A percentile compares a stretch with the other conserved stretches of the same genome.
phyloP scores from a whole-genome alignment of 495 filamentous ascomycete genomes.

The Aspergillus asperescens region DNA sequence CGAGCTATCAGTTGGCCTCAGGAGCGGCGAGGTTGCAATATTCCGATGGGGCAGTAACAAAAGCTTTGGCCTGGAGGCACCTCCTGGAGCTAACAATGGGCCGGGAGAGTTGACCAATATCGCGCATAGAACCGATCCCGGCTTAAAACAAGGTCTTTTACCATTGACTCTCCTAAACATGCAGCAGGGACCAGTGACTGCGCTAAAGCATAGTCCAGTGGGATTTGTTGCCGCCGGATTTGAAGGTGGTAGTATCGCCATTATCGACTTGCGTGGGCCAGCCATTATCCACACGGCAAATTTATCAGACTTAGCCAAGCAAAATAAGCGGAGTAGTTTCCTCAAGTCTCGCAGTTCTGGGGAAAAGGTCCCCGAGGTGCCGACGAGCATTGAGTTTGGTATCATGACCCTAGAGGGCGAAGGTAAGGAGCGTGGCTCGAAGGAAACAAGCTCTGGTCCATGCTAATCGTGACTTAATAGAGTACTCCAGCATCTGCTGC shows the following conservation, averaged over 20 bases:
- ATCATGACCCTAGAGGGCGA: conserved; percentile 91
- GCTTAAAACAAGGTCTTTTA: conserved; percentile 73
- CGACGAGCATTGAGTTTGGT: conserved; percentile 77
- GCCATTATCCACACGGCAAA: conserved; percentile 72
- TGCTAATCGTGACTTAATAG: conserved; percentile 32
- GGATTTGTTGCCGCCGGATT: conserved; percentile 87
- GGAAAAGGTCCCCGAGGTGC: conserved; percentile 59
- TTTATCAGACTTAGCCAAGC: conserved; percentile 61
- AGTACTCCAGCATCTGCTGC: conserved; percentile 88
- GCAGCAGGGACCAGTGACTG: conserved; percentile 71
- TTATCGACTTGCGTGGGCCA: conserved; percentile 85
- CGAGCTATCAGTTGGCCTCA: conserved; percentile 79
- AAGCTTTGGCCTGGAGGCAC: conserved; percentile 51
- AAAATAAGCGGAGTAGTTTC: conserved; percentile 66
- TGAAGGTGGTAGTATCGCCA: conserved; percentile 67
- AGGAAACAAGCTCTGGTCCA: neutral
- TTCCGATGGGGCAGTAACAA: conserved; percentile 83
- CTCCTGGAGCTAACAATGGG: conserved; percentile 48
- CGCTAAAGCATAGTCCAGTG: conserved; percentile 77
- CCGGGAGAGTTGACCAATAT: conserved; percentile 65
- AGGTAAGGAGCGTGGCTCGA: conserved; percentile 33
- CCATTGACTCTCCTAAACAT: conserved; percentile 77
- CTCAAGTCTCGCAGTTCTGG: conserved; percentile 44
- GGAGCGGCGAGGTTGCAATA: conserved; percentile 74
- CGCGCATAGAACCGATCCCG: conserved; percentile 66